Base-by-base conservation (phyloP, 306 rosid genomes). In the Gillenia trifoliata region DNA sequence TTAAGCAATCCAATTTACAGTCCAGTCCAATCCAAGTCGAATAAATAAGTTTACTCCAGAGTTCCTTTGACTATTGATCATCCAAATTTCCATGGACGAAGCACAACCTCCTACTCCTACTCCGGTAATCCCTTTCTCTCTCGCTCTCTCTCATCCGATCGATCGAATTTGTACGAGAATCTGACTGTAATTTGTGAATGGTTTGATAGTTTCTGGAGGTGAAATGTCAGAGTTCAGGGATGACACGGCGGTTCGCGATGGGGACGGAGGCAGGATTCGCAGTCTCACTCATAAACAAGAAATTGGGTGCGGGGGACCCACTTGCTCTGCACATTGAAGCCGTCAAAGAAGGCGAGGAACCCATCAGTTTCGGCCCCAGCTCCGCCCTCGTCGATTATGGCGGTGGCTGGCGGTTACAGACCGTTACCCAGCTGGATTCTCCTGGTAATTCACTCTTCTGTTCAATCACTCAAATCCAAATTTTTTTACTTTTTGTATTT, bases 251-350 rank as follows among this genome's bases (percentile, higher is more conserved):
- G 54, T 92, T 92, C 31, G 90, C 93, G 52, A 67, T 28, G 59
- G 96, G 91, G 3, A 88, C 91, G 11, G 90, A 89, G 26, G 93
- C 93, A 5, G 93, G 87, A 11, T 89, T 84, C 52, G 95, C 96
- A 25, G 86, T 85, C 43, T 66, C 79, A 17, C 63, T 89, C 23
- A 88, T 89, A 5, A 92, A 89, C 73, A 75, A 85, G 74, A 89
- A 79, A 81, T 71, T 83, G 80, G 80, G 72, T 26, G 33, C 11
- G 25, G 56, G 28, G 34, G 41, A 36, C 38, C 83, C 85, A 22
- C 19, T 60, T 50, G 86, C 86, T 66, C 61, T 79, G 33, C 84
- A 88, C 72, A 82, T 92, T 38, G 96, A 92, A 85, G 96, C 97
- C 38, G 79, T 74, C 8, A 89, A 83, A 79, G 83, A 86, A 60